Evolutionary conservation across 116 monocot species (phyloP).

Genomic region (Zostera marina): DNA sequence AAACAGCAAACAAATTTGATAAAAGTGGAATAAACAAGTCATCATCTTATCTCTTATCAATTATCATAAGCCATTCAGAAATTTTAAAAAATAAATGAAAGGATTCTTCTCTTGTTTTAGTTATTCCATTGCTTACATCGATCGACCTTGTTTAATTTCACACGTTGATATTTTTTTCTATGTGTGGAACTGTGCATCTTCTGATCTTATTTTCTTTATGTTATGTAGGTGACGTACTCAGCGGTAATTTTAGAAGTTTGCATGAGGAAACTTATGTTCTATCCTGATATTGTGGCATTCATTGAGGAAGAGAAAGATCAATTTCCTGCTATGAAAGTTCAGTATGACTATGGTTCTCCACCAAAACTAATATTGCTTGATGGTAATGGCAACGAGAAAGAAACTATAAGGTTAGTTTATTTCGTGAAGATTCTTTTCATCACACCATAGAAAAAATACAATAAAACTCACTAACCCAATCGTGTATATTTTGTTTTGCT

Average conservation of each 20-base stretch:
- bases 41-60: too few relatives aligned
- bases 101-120: too few relatives aligned
- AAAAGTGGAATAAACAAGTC: too few relatives aligned
- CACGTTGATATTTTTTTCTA: too few relatives aligned
- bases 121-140: too few relatives aligned
- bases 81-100: too few relatives aligned
- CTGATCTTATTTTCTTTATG: not conserved
- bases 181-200: not conserved
- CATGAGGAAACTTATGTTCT: conserved; percentile 92
- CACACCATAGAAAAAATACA: not conserved
- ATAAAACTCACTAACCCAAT: not conserved
- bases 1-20: not conserved
- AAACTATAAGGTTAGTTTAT: conserved; percentile 80
- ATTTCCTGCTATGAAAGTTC: conserved; percentile 59
- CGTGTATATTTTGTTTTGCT: not conserved
- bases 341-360: conserved; percentile 67
- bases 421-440: not conserved
- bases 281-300: conserved; percentile 77
- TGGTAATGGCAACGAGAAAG: conserved; percentile 38
- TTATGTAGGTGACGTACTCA: conserved; percentile 63
- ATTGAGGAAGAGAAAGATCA: conserved; percentile 89
- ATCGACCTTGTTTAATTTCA: too few relatives aligned
- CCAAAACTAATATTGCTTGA: conserved; percentile 84
- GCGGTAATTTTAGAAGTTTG: conserved; percentile 84
- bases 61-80: too few relatives aligned